Conservation (phyloP, 495 filamentous ascomycete species). For the Aspergillus avenaceus region DNA sequence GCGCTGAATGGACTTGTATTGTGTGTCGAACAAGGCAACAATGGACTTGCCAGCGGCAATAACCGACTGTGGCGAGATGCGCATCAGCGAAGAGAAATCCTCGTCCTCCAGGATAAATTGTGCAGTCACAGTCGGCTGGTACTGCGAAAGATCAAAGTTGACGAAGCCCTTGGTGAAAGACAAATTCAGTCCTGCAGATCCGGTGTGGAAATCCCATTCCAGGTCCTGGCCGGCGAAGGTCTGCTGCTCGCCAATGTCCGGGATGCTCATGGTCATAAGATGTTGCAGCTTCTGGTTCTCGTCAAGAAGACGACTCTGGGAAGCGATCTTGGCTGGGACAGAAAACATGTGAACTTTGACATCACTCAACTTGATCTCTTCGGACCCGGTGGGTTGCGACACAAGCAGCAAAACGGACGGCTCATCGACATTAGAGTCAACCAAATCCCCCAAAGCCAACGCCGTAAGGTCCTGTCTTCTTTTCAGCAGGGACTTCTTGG, state of each 20-base stretch:
- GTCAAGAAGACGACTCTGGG: constrained; percentile 15
- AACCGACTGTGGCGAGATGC: constrained; percentile 40
- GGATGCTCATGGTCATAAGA: constrained; percentile 35
- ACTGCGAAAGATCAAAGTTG: constrained; percentile 44
- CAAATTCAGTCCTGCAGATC: constrained; percentile 39
- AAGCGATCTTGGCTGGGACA: constrained; percentile 24
- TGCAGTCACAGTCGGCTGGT: constrained; percentile 36
- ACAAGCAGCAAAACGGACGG: constrained; percentile 40
- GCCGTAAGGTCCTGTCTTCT: constrained; percentile 39
- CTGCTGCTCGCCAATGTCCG: constrained; percentile 22
- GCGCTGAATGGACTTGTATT: constrained; percentile 59
- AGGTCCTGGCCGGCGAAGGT: constrained; percentile 21
- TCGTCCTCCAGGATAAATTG: constrained; percentile 38
- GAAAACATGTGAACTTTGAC: constrained; percentile 42
- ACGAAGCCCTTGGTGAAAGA: constrained; percentile 41
- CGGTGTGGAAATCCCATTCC: constrained; percentile 45
- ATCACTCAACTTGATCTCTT: constrained; percentile 27
- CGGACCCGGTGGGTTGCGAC: constrained; percentile 31
- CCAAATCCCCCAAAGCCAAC: constrained; percentile 33
- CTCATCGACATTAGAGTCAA: constrained; percentile 21
- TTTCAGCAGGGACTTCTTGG: constrained; percentile 38
- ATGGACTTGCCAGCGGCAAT: constrained; percentile 44
- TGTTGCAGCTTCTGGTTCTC: constrained; percentile 37
- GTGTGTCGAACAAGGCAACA: constrained; percentile 59
- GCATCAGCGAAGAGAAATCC: constrained; percentile 42